phyloP scores from a whole-genome alignment of 2,329 filamentous ascomycete species.

The Nigrograna mackinnonii region DNA sequence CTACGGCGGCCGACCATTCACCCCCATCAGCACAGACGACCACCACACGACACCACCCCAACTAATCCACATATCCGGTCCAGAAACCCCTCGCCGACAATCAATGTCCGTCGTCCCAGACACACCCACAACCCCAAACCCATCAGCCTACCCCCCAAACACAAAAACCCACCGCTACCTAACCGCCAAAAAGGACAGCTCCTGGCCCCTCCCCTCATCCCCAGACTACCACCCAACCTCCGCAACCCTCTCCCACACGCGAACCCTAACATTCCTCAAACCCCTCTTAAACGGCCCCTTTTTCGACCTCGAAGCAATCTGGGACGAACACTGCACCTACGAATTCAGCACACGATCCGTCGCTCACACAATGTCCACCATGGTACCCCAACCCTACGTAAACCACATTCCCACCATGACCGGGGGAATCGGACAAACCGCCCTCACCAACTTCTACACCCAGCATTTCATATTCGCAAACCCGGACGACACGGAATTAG shows the following conservation, averaged over 20 bases:
- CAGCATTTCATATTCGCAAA: conserved; percentile 78
- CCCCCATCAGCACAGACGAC: conserved; percentile 18
- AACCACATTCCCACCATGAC: conserved; percentile 73
- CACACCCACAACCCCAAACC: conserved; percentile 4
- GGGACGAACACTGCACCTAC: conserved; percentile 76
- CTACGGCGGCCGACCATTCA: conserved; percentile 31
- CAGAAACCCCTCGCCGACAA: conserved; percentile 19
- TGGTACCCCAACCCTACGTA: conserved; percentile 79
- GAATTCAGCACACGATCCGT: conserved; percentile 73
- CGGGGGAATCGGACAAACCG: conserved; percentile 69
- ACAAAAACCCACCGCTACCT: conserved; percentile 28
- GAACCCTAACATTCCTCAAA: conserved; percentile 68
- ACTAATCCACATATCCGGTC: conserved; percentile 31
- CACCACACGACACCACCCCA: conserved; percentile 24
- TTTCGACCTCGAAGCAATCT: conserved; percentile 76
- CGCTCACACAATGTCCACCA: conserved; percentile 76
- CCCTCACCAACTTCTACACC: conserved; percentile 69
- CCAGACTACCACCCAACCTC: conserved; percentile 49
- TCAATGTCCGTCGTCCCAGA: conserved; percentile 22
- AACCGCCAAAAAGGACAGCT: conserved; percentile 22
- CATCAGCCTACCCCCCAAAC: conserved; percentile 2
- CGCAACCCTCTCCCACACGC: conserved; percentile 67
- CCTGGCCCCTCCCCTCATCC: conserved; percentile 32
- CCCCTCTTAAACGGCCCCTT: conserved; percentile 63
- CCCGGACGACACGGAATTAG: conserved; percentile 66